Percentiles rank a stretch among this genome's conserved stretches.
phyloP scores from a whole-genome alignment of 306 rosid species.

The Acacia crassicarpa region DNA sequence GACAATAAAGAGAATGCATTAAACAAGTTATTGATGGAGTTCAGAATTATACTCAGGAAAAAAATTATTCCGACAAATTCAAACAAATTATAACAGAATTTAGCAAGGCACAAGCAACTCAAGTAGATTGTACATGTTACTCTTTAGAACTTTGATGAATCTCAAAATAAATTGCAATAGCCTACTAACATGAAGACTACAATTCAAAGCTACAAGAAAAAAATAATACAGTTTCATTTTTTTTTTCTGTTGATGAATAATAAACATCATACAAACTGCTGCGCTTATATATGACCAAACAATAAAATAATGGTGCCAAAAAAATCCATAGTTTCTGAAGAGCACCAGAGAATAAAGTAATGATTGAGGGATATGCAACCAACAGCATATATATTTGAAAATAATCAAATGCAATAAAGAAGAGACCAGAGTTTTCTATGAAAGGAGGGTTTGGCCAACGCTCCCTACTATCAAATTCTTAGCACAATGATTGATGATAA shows the following conservation, averaged over 20 bases:
- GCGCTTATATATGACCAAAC: conserved; percentile 1
- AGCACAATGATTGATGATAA: background rate
- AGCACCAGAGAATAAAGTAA: conserved; percentile 11
- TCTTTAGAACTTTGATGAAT: background rate
- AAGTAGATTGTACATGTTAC: background rate
- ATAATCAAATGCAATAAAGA: background rate
- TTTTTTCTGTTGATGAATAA: background rate
- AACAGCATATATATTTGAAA: background rate
- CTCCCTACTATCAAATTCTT: background rate
- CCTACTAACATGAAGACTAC: background rate
- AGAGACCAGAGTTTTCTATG: background rate
- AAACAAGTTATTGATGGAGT: conserved; percentile 5
- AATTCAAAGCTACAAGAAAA: background rate
- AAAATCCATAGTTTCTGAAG: background rate
- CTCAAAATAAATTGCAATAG: background rate
- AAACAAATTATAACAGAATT: background rate
- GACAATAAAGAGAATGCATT: background rate
- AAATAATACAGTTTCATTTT: background rate
- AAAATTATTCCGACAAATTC: background rate
- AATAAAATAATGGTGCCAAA: background rate
- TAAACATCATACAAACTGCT: background rate
- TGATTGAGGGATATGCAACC: background rate
- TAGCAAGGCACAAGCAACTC: background rate
- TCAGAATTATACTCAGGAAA: background rate
- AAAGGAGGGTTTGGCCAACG: background rate